Evolutionary conservation across 805 yeast species (phyloP).

Genomic region (Yamadazyma tumulicola): DNA sequence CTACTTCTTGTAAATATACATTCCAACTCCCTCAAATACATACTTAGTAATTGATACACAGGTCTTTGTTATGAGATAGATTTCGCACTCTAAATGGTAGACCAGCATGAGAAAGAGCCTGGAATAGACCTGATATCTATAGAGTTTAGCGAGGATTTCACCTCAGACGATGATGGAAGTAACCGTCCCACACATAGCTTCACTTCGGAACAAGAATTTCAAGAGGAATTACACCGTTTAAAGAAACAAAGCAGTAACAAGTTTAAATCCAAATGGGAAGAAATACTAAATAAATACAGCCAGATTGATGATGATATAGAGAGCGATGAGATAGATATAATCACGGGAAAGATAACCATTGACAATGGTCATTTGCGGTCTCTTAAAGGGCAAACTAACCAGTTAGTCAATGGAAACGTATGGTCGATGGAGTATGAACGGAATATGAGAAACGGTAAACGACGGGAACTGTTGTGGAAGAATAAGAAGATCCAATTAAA

Average conservation of each 20-base stretch:
- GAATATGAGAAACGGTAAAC: slow-evolving; percentile 10
- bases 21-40: no score
- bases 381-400: slow-evolving; percentile 19
- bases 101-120: no score
- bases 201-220: slow-evolving; percentile 17
- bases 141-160: slow-evolving; percentile 2
- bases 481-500: slow-evolving; percentile 14
- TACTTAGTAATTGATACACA: no score
- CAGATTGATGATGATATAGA: slow-evolving; percentile 45
- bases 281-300: slow-evolving; percentile 51
- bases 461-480: slow-evolving; percentile 10
- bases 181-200: slow-evolving; percentile 1
- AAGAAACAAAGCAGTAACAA: slow-evolving; percentile 26
- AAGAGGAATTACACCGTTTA: slow-evolving; percentile 21
- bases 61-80: no score
- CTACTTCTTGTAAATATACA: no score
- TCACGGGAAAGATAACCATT: slow-evolving; percentile 57
- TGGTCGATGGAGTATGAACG: slow-evolving; percentile 39
- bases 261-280: slow-evolving; percentile 43
- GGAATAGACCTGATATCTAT: slow-evolving; percentile 11
- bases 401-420: slow-evolving; percentile 15
- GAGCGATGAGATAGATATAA: slow-evolving; percentile 64
- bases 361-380: slow-evolving; percentile 71
- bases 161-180: not conserved
- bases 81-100: no score